phyloP scores from a whole-genome alignment of 179 eudicot species.

The Spinacia oleracea region DNA sequence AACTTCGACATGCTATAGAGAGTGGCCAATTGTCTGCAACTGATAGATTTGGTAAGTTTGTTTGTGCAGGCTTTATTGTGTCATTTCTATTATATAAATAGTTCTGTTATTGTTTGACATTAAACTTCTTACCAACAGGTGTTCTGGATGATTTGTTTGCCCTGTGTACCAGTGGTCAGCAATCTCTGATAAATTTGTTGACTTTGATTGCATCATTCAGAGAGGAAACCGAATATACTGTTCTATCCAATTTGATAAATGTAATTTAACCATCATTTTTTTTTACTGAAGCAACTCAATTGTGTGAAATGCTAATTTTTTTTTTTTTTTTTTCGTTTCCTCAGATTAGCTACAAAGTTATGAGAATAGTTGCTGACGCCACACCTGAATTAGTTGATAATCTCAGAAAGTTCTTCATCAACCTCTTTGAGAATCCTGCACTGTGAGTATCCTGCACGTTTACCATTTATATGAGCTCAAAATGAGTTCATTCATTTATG shows the following conservation, averaged over 20 bases:
- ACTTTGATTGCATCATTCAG: slow-evolving; percentile 77
- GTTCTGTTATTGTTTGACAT: slow-evolving; percentile 3
- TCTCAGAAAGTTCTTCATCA: slow-evolving; percentile 64
- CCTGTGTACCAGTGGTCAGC: slow-evolving; percentile 74
- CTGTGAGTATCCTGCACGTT: slow-evolving; percentile 65
- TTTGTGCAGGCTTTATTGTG: neutral
- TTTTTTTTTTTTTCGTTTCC: slow-evolving; percentile 7
- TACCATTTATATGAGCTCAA: neutral
- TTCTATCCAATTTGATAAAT: slow-evolving; percentile 72
- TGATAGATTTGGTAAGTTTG: slow-evolving; percentile 79
- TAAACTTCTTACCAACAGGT: slow-evolving; percentile 49
- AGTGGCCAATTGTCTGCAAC: slow-evolving; percentile 58
- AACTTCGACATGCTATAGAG: slow-evolving; percentile 85
- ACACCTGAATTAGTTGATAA: slow-evolving; percentile 60
- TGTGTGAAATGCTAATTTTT: slow-evolving; percentile 10
- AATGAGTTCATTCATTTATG: neutral
- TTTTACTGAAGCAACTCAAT: neutral
- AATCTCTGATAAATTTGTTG: slow-evolving; percentile 67
- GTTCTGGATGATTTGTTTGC: slow-evolving; percentile 89
- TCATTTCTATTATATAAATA: neutral
- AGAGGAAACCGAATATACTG: slow-evolving; percentile 86
- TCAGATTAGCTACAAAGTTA: slow-evolving; percentile 71
- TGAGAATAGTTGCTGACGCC: slow-evolving; percentile 82
- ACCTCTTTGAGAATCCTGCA: slow-evolving; percentile 76
- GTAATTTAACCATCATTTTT: slow-evolving; percentile 38